Evolutionary conservation across 257 asterid species (phyloP).

Genomic region (Salvia splendens): DNA sequence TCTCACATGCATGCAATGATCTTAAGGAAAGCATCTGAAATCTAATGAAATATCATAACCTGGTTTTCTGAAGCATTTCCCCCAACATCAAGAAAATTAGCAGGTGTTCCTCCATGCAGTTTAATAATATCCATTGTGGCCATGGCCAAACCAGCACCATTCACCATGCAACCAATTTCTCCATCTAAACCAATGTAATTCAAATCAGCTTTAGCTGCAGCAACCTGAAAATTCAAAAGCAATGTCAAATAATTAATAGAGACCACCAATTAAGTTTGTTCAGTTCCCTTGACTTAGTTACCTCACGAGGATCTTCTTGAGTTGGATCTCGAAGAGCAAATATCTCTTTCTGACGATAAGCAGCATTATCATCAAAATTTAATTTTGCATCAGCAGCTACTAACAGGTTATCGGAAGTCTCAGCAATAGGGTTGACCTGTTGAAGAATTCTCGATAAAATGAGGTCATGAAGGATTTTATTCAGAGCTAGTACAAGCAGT

Average conservation of each 20-base stretch:
- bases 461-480: neutral
- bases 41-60: slow-evolving; percentile 41
- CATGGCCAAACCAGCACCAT: slow-evolving; percentile 99
- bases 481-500: slow-evolving; percentile 15
- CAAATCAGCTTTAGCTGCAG: slow-evolving; percentile 96
- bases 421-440: slow-evolving; percentile 96
- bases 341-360: slow-evolving; percentile 82
- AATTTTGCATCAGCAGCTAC: slow-evolving; percentile 99
- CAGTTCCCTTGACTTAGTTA: slow-evolving; percentile 27
- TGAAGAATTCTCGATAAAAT: slow-evolving; percentile 21
- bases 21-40: slow-evolving; percentile 13
- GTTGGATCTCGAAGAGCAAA: slow-evolving; percentile 89
- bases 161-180: slow-evolving; percentile 99
- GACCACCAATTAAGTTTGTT: neutral
- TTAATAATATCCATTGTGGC: slow-evolving; percentile 99
- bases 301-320: slow-evolving; percentile 99
- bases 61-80: slow-evolving; percentile 98
- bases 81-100: slow-evolving; percentile 98
- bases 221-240: slow-evolving; percentile 52
- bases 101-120: slow-evolving; percentile 98
- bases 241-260: slow-evolving; percentile 6
- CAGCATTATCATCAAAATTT: slow-evolving; percentile 97
- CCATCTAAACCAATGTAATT: slow-evolving; percentile 98
- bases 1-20: neutral
- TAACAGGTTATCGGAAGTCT: slow-evolving; percentile 82